Conservation (phyloP, 2,329 filamentous ascomycete genomes). For the Talaromyces albobiverticillius region DNA sequence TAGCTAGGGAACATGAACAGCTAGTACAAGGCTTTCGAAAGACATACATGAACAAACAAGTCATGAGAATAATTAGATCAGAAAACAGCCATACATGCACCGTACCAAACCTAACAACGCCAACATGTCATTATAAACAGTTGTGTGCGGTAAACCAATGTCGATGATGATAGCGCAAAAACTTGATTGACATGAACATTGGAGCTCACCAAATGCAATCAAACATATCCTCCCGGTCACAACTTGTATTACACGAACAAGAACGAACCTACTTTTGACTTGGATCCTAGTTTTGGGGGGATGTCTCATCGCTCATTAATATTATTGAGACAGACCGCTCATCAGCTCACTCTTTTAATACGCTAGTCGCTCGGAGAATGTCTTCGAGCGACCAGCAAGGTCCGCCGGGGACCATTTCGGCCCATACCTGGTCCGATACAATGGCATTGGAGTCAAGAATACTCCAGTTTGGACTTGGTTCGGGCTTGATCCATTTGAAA, state of each 20-base stretch:
- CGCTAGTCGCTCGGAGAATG: constrained; percentile 51
- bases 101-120: no score
- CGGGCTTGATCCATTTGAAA: constrained; percentile 92
- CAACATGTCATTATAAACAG: no score
- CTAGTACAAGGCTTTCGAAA: no score
- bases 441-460: constrained; percentile 61
- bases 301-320: no score
- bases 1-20: no score
- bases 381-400: constrained; percentile 62
- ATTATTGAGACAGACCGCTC: no score
- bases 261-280: background rate
- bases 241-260: background rate
- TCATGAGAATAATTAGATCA: background rate
- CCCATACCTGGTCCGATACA: constrained; percentile 66
- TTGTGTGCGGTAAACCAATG: no score
- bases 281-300: background rate
- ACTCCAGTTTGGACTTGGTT: constrained; percentile 84
- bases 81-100: background rate
- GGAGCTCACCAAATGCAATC: no score
- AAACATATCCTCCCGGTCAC: background rate
- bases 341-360: constrained; percentile 21
- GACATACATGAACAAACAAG: background rate
- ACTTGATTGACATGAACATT: background rate
- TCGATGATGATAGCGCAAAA: background rate
- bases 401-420: constrained; percentile 62